phyloP scores from a whole-genome alignment of 208 protist species.

The Acanthamoeba lenticulata region DNA sequence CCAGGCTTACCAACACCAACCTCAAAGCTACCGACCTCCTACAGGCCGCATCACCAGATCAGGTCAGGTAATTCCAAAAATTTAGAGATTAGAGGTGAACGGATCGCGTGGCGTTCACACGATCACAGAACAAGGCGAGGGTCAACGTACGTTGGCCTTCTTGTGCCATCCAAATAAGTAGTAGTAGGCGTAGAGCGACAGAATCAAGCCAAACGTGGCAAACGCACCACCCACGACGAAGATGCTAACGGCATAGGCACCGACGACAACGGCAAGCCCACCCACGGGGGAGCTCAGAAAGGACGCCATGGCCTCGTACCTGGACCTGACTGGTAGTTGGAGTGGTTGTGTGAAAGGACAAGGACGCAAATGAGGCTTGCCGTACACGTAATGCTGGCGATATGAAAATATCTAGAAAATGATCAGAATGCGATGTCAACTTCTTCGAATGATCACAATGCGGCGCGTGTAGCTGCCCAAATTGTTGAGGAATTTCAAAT shows the following conservation, averaged over 20 bases:
- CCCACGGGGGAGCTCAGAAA: not conserved
- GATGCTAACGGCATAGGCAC: not conserved
- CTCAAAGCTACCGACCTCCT: not conserved
- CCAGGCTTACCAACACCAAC: not conserved
- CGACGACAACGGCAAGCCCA: not conserved
- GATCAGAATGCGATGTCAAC: too few relatives aligned
- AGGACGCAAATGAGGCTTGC: too few relatives aligned
- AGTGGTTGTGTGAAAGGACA: too few relatives aligned
- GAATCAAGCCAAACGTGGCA: not conserved
- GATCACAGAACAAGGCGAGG: not conserved
- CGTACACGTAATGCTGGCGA: too few relatives aligned
- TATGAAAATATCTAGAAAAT: too few relatives aligned
- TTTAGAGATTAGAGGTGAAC: too few relatives aligned
- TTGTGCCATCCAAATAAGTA: not conserved
- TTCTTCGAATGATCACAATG: too few relatives aligned
- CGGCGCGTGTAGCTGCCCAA: too few relatives aligned
- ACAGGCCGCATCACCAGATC: not conserved
- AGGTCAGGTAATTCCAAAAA: not conserved
- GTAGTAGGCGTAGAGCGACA: conserved; percentile 9
- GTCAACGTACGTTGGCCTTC: not conserved
- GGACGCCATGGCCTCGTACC: not conserved
- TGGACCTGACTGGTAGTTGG: not conserved
- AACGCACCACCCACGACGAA: not conserved
- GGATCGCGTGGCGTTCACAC: too few relatives aligned
- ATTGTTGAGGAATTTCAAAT: too few relatives aligned